Base-by-base conservation (phyloP, 2,329 filamentous ascomycete species). In the Chrysoporthe puriensis region DNA sequence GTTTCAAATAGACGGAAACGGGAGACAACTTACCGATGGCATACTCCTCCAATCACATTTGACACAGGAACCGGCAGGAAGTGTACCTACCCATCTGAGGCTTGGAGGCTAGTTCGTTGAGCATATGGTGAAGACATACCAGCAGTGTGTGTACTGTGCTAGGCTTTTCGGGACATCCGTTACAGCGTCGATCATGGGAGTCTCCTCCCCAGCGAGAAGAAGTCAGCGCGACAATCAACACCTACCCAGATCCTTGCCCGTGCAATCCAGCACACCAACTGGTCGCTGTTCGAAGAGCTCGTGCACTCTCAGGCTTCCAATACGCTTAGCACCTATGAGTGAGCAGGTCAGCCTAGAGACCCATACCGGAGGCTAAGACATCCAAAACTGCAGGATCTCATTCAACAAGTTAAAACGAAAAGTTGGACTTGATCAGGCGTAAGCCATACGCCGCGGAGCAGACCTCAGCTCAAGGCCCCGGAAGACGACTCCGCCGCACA, bases 381-480 rank as follows among this genome's bases (percentile, higher is more conserved):
- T 32, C 3, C 50, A 52, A 32, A 21, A 52, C 21, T 32, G 21
- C 26, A 32, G n/a, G 4, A 52, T 5, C 26, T 26, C 32, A 32
- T 1, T 13, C 7, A 48, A 6, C 26, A 26, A 54, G 11, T 7
- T 54, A 14, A 16, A 34, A 34, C 50, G 11, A 34, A 21, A 54
- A 26, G 32, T 14, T 1, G 34, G 7, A 21, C 6, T 18, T 18
- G 14, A 42, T 58, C 18, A 46, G 21, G 62, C 11, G 57, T 14
- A 26, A 34, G 50, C 36, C 14, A 13, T 34, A 14, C 16, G 32
- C 36, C 34, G 26, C 14, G 7, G 3, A 34, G 14, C 13, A 42
- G 34, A 52, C 32, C 59, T 66, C 64, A 62, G 43, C 58, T 62
- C 32, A 52, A 62, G 42, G 26, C 21, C 34, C 48, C 36, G 32